Evolutionary conservation across 352 stramenopile species (phyloP).

Genomic region (Phytopythium vexans): DNA sequence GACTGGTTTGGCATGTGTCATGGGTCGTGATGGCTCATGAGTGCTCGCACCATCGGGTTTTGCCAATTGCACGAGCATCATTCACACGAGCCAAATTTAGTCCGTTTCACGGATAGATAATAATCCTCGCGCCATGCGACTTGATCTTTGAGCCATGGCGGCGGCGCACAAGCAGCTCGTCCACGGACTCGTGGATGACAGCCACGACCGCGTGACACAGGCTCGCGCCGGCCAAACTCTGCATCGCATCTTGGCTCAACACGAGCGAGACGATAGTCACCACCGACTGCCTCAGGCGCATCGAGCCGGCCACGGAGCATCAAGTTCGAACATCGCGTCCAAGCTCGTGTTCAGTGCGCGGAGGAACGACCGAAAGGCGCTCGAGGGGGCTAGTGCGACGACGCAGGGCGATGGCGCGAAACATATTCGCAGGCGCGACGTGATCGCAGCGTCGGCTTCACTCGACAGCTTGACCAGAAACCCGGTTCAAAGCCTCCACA

Average conservation of each 20-base stretch:
- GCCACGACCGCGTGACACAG: constrained; percentile 47
- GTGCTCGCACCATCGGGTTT: no score
- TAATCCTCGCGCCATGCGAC: not conserved
- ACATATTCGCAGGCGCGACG: not conserved
- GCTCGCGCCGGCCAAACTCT: constrained; percentile 52
- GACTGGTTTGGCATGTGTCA: no score
- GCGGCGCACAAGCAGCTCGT: constrained; percentile 46
- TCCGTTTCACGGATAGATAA: not conserved
- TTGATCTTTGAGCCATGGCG: not conserved
- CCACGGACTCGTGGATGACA: constrained; percentile 59
- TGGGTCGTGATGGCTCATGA: no score
- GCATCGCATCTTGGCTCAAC: constrained; percentile 26
- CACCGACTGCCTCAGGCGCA: not conserved
- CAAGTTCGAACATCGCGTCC: not conserved
- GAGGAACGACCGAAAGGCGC: not conserved
- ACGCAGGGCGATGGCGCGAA: not conserved
- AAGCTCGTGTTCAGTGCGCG: constrained; percentile 2
- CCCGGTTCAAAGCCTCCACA: not conserved
- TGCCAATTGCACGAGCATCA: no score
- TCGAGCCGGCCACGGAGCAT: not conserved
- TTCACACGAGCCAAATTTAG: no score
- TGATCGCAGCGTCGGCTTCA: not conserved
- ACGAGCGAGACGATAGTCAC: not conserved
- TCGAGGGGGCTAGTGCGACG: not conserved
- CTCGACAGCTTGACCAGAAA: not conserved